These are phyloP conservation scores for Apiotrichum brassicae DNA, from an alignment of 1,284 basidiomycete species.

Conservation along the genomic window DNA sequence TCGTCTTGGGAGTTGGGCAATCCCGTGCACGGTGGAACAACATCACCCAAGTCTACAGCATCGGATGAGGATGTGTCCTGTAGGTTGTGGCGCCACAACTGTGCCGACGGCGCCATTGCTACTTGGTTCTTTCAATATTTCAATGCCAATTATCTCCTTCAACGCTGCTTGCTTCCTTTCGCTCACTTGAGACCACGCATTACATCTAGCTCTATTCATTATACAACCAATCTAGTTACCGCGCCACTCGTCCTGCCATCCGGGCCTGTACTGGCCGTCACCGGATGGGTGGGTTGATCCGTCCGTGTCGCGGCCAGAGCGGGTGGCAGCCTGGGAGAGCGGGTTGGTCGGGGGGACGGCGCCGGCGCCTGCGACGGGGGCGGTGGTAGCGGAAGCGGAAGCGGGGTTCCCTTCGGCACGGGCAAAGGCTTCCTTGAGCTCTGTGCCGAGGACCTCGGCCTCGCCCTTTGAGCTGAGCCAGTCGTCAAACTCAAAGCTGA, in stretches of 20 bases:
- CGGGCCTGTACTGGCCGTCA: not conserved
- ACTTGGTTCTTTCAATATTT: too few species aligned
- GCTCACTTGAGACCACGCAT: too few species aligned
- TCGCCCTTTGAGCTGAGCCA: slow-evolving; percentile 4
- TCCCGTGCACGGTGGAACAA: too few species aligned
- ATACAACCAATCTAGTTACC: not conserved
- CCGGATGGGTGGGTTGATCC: slow-evolving; percentile 7
- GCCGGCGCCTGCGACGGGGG: not conserved
- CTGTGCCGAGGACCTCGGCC: not conserved
- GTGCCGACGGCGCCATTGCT: too few species aligned
- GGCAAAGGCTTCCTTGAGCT: not conserved
- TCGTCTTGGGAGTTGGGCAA: too few species aligned
- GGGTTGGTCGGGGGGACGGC: too few species aligned
- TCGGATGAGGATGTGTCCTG: too few species aligned
- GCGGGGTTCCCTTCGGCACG: not conserved
- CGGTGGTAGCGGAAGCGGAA: not conserved
- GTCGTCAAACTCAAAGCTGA: slow-evolving; percentile 5
- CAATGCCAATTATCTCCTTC: too few species aligned
- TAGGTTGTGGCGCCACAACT: too few species aligned
- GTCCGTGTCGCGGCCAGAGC: slow-evolving; percentile 3
- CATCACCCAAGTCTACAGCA: too few species aligned
- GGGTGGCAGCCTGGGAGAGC: not conserved
- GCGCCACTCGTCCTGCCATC: not conserved
- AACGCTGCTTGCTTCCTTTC: too few species aligned
- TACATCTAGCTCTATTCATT: too few species aligned